Conservation (phyloP, 441 rosid genomes). For the Gossypium schwendimanii region DNA sequence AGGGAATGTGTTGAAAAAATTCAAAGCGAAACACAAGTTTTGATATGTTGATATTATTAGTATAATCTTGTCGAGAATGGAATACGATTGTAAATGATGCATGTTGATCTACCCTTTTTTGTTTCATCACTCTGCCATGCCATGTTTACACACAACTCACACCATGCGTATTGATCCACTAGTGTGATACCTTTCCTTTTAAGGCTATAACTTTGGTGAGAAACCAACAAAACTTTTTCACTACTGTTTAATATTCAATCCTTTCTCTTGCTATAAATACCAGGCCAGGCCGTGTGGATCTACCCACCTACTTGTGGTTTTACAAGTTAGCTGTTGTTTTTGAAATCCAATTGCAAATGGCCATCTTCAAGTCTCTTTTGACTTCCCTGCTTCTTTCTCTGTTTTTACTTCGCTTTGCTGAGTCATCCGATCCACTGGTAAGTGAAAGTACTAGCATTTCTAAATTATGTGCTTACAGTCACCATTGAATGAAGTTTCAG, state of each 20-base stretch:
- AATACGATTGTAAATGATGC: background rate
- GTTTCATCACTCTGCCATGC: background rate
- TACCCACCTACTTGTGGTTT: background rate
- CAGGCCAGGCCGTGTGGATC: background rate
- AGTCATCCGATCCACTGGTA: conserved; percentile 33
- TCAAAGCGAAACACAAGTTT: background rate
- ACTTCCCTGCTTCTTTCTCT: conserved; percentile 52
- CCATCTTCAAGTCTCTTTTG: conserved; percentile 27
- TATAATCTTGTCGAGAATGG: background rate
- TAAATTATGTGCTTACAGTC: background rate
- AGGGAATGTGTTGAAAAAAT: background rate
- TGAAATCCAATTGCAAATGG: conserved; percentile 1
- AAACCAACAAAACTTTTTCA: background rate
- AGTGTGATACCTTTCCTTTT: background rate
- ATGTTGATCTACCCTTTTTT: background rate
- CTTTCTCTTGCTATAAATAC: background rate
- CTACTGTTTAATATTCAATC: too few species aligned
- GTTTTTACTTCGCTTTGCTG: conserved; percentile 34
- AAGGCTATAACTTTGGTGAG: background rate
- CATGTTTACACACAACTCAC: background rate
- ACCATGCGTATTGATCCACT: background rate
- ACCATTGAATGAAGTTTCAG: background rate
- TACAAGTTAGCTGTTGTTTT: background rate
- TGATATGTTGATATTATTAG: background rate
- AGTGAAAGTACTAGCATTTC: background rate